Percentiles rank a stretch among this genome's conserved stretches.
phyloP scores from a whole-genome alignment of 2,329 filamentous ascomycete genomes.

The Fusarium chlamydosporum region DNA sequence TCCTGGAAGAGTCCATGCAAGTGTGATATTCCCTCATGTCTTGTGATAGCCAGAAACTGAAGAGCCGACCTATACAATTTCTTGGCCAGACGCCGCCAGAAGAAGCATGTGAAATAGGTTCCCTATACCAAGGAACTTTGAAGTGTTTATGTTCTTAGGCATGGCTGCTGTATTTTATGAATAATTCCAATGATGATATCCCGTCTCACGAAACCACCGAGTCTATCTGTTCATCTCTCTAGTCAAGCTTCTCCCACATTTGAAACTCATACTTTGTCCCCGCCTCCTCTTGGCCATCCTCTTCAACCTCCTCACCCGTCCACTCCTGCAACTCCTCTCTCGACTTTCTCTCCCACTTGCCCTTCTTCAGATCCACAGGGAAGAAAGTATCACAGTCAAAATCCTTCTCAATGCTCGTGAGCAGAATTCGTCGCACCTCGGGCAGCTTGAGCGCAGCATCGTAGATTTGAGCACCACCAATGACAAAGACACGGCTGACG shows the following conservation, averaged over 20 bases:
- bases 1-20: constrained; percentile 26
- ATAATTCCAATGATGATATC: constrained; percentile 43
- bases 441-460: constrained; percentile 72
- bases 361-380: constrained; percentile 66
- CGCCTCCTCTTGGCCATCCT: constrained; percentile 72
- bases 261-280: constrained; percentile 78
- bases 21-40: constrained; percentile 7
- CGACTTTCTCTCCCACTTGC: constrained; percentile 68
- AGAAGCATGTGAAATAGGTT: background rate
- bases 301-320: constrained; percentile 74
- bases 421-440: constrained; percentile 73
- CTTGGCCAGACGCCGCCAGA: constrained; percentile 25
- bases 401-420: constrained; percentile 77
- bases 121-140: constrained; percentile 16
- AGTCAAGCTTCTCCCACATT: constrained; percentile 74
- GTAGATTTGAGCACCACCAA: constrained; percentile 92
- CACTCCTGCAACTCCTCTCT: constrained; percentile 71
- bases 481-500: constrained; percentile 80
- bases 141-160: constrained; percentile 11
- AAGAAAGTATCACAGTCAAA: constrained; percentile 86
- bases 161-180: constrained; percentile 36
- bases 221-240: constrained; percentile 10
- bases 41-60: constrained; percentile 15
- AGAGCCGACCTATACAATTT: constrained; percentile 26
- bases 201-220: constrained; percentile 15